Conservation (phyloP, 768 basidiomycete genomes). For the Termitomyces heimii region DNA sequence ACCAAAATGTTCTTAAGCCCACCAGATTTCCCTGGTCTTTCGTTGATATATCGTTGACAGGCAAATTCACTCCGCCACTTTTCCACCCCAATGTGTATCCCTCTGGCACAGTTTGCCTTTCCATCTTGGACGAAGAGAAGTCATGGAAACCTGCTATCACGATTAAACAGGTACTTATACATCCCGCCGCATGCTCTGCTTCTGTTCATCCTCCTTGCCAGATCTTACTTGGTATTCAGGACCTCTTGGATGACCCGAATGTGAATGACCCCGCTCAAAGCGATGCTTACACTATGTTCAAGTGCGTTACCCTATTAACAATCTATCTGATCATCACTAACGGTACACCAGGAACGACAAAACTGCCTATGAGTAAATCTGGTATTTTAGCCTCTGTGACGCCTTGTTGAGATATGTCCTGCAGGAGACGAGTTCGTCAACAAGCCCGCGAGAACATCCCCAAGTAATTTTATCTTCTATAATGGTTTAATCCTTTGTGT, state of each 20-base stretch:
- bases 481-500: neutral
- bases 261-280: constrained; percentile 97
- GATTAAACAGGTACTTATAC: constrained; percentile 79
- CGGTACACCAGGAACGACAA: constrained; percentile 74
- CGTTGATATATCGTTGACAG: constrained; percentile 31
- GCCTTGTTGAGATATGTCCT: neutral
- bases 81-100: constrained; percentile 99
- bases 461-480: constrained; percentile 45
- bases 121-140: constrained; percentile 98
- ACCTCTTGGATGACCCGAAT: constrained; percentile 92
- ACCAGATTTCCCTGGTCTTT: neutral
- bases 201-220: constrained; percentile 23
- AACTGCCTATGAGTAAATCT: constrained; percentile 78
- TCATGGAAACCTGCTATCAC: constrained; percentile 99
- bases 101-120: constrained; percentile 96
- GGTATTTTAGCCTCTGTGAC: neutral
- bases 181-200: neutral
- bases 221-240: constrained; percentile 96
- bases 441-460: constrained; percentile 91
- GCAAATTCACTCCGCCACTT: constrained; percentile 93
- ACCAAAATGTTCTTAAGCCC: constrained; percentile 68
- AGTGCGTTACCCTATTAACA: constrained; percentile 46
- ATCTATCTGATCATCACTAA: constrained; percentile 6
- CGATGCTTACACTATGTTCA: constrained; percentile 98
- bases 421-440: constrained; percentile 69